Conservation (phyloP, 805 yeast genomes). For the Saturnispora quitensis region DNA sequence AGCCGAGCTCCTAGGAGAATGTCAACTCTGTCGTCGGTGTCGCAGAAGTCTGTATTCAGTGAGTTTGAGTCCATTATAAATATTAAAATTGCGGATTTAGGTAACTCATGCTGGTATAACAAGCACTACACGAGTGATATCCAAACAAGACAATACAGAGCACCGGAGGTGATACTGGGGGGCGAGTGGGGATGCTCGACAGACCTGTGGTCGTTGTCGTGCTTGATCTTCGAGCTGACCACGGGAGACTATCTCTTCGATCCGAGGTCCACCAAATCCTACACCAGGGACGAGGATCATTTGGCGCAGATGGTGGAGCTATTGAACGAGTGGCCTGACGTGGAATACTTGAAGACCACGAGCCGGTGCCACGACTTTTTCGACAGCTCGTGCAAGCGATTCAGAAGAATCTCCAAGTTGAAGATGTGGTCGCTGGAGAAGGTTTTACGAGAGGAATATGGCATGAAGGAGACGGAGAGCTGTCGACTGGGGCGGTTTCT, state of each 20-base stretch:
- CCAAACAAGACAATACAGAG: conserved; percentile 58
- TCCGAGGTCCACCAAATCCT: conserved; percentile 43
- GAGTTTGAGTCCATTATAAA: conserved; percentile 28
- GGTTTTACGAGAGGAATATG: conserved; percentile 42
- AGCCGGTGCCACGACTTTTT: conserved; percentile 33
- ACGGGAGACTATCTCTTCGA: conserved; percentile 57
- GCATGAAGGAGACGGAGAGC: conserved; percentile 32
- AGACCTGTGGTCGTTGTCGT: conserved; percentile 53
- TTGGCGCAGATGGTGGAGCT: conserved; percentile 54
- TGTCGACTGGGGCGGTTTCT: conserved; percentile 38
- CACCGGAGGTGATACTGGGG: conserved; percentile 55
- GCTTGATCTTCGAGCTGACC: conserved; percentile 48
- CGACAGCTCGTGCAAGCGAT: conserved; percentile 26
- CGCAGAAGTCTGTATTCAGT: conserved; percentile 12
- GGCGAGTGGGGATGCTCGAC: conserved; percentile 55
- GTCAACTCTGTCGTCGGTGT: conserved; percentile 23
- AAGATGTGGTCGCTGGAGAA: conserved; percentile 44
- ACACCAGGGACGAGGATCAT: conserved; percentile 51
- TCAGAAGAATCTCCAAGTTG: conserved; percentile 37
- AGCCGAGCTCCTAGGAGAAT: conserved; percentile 16
- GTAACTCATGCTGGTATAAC: conserved; percentile 58
- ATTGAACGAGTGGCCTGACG: conserved; percentile 28
- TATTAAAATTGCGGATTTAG: conserved; percentile 60
- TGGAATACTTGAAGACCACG: conserved; percentile 34
- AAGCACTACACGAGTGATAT: conserved; percentile 61